A percentile compares a stretch with the other conserved stretches of the same genome.
phyloP scores from a whole-genome alignment of 106 monocot genomes.

The Phalaenopsis equestris region DNA sequence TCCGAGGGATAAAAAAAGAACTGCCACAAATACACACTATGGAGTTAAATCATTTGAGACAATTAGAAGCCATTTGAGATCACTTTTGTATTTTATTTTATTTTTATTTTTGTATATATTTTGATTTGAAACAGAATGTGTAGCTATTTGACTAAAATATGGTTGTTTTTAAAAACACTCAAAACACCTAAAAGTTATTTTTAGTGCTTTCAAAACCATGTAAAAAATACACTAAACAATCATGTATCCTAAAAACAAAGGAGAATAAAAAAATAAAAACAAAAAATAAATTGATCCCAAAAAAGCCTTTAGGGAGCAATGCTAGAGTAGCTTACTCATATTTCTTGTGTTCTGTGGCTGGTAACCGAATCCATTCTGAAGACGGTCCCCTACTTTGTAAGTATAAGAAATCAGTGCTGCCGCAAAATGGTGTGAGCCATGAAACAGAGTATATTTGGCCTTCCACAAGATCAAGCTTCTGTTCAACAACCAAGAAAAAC shows the following conservation, averaged over 20 bases:
- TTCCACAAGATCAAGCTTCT: constrained; percentile 88
- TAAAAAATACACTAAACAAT: too few relatives aligned
- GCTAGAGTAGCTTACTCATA: constrained; percentile 58
- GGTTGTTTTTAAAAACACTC: too few relatives aligned
- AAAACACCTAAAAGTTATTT: too few relatives aligned
- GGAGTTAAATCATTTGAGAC: neutral
- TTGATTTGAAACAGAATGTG: too few relatives aligned
- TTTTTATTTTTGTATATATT: too few relatives aligned
- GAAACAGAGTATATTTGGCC: constrained; percentile 80
- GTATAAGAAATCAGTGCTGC: constrained; percentile 36
- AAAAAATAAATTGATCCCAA: too few relatives aligned
- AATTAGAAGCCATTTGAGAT: neutral
- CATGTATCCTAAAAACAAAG: too few relatives aligned
- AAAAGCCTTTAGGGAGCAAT: neutral
- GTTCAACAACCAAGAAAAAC: constrained; percentile 8
- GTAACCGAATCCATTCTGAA: constrained; percentile 47
- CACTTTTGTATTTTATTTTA: too few relatives aligned
- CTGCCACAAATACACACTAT: constrained; percentile 32
- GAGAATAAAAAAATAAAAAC: too few relatives aligned
- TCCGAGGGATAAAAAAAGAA: constrained; percentile 65
- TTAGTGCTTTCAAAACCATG: too few relatives aligned
- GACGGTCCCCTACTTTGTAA: constrained; percentile 84
- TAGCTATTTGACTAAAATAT: too few relatives aligned
- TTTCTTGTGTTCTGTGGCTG: constrained; percentile 20
- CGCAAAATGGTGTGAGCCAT: constrained; percentile 52